Base-by-base conservation (phyloP, 2,329 filamentous ascomycete genomes). In the Aspergillus sergii region DNA sequence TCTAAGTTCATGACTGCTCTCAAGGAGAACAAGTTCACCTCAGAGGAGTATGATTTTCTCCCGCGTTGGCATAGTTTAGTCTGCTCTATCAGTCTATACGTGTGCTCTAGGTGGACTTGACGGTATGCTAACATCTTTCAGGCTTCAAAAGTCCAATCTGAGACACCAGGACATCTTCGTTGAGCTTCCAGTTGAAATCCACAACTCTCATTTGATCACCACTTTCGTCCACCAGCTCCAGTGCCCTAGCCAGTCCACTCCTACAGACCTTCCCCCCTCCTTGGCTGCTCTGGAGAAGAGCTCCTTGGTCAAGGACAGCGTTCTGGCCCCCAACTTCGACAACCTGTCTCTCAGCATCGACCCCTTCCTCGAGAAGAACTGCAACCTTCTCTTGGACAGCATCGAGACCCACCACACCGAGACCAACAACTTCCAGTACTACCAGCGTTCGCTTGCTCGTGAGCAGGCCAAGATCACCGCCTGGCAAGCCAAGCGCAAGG, bases 351-450 rank as follows among this genome's bases (percentile, higher is more conserved):
- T 99, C 66, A 92, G 91, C 69, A 96, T 98, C 80, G 95, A 99
- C 78, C 95, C 95, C 36, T 97, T 96, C 86, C 89, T 99, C 55
- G 94, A 98, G 86, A 97, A 97, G 88, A 97, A 94, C 58, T 97
- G 93, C 82, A 94, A 99, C 77, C 88, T 97, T 70, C 88, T 99
- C 62, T 89, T 98, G 67, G 95, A 99, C 76, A 93, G 91, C 84
- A 97, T 99, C 78, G 95, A 99, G 85, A 91, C 91, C 61, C 95
- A 99, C 85, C 95, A 98, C 83, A 97, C 94, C 64, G 95, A 99
- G 82, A 91, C 96, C 78, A 98, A 98, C 88, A 99, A 99, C 87
- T 95, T 96, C 84, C 94, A 97, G 81, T 92, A 91, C 86, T 97
- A 97, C 85, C 93, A 97, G 83, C 89, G 95, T 74, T 93, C 96